A percentile compares a stretch with the other conserved stretches of the same genome.
phyloP scores from a whole-genome alignment of 164 flowering plant species.

The Umbilicus rupestris region DNA sequence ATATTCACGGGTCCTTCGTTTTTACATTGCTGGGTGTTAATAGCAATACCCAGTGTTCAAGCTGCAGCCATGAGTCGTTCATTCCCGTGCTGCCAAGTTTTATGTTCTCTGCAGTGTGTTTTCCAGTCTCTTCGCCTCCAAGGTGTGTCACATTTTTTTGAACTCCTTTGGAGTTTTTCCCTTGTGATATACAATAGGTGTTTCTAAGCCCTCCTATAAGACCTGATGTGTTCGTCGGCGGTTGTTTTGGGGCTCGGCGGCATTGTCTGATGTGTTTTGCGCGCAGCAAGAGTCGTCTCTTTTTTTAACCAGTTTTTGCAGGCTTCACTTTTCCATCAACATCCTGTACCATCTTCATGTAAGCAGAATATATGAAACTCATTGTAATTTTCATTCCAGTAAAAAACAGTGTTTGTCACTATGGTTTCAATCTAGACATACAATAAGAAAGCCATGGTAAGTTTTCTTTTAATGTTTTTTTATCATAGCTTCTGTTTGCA shows the following conservation, averaged over 20 bases:
- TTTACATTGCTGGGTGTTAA: conserved; percentile 7
- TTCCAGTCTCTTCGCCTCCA: background rate
- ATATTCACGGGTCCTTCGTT: conserved; percentile 10
- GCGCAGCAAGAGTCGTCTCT: too few species aligned
- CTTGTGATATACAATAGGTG: background rate
- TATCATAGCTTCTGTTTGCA: too few species aligned
- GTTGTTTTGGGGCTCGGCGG: background rate
- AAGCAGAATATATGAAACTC: background rate
- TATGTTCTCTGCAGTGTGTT: background rate
- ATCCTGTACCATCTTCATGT: background rate
- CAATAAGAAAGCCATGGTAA: too few species aligned
- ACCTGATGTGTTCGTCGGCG: too few species aligned
- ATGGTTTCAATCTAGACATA: too few species aligned
- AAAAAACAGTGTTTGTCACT: background rate
- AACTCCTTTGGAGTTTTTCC: background rate
- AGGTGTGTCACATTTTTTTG: conserved; percentile 1
- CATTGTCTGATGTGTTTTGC: background rate
- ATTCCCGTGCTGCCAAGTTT: background rate
- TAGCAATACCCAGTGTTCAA: conserved; percentile 16
- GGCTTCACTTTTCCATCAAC: background rate
- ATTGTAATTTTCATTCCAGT: background rate
- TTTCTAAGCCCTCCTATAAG: too few species aligned
- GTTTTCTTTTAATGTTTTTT: too few species aligned
- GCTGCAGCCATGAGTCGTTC: conserved; percentile 7
- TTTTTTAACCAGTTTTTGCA: too few species aligned